Evolutionary conservation across 495 filamentous ascomycete species (phyloP), one percentile per base, ranked within the genome.

Genomic region (Neohortaea acidophila): DNA sequence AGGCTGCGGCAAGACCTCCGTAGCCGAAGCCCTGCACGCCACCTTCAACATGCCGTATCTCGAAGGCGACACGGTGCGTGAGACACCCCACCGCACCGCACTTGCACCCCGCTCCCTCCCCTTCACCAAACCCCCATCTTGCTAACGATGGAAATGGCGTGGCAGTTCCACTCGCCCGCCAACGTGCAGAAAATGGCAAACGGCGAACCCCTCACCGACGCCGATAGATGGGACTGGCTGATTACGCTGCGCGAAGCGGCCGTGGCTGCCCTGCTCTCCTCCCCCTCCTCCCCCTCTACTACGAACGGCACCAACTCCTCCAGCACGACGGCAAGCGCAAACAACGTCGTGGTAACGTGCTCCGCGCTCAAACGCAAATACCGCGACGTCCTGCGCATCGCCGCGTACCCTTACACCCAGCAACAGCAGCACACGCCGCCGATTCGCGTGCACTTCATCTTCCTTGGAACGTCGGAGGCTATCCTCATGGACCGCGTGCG

Each of bases 201-300:
- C 49, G 83, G 83, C 45, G 79, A 75, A 27, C 84, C 91, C 4
- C 68, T 99, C 34, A 96, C 85, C 34, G 91, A 99, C 57, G 75
- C 73, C 46, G 91, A 99, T 60, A 81, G 91, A 41, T 96, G 91
- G 91, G 87, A 93, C 64, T 99, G 91, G 91, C 75, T 99, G 32
- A 87, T 86, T 44, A 65, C 70, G 17, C 71, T 96, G 4, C 84
- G 91, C 51, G 73, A 92, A 49, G 75, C 83, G 41, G 81, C 85
- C 22, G 70, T 84, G 46, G 73, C 77, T 30, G 80, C 83, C 25
- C 72, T 81, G 14, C 65, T 65, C 22, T 69, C 85, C 18, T 65
- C 70, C 21, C 28, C 43, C 29, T 26, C 36, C 32, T 26, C 21
- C 23, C 41, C 41, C 30, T 18, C 32, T 21, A 18, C 19, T 21